These are phyloP conservation scores for Rubus idaeus DNA, from an alignment of 306 rosid genomes.

Conservation along the genomic window DNA sequence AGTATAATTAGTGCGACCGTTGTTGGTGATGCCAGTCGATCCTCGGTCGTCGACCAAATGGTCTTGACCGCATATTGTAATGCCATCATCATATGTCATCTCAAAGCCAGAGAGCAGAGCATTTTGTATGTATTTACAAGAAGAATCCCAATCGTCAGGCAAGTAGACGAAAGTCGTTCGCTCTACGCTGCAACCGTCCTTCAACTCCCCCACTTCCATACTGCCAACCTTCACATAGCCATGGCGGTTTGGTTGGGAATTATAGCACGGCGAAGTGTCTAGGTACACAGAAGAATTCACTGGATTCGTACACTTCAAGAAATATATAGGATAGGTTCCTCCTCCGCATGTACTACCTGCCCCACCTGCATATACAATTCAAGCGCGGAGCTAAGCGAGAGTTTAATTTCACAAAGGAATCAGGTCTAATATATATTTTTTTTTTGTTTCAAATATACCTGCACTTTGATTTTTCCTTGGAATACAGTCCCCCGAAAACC, in stretches of 20 bases:
- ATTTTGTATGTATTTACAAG: neutral
- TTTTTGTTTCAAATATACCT: no score
- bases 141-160: neutral
- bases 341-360: no score
- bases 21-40: no score
- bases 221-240: neutral
- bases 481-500: neutral
- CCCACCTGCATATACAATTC: no score
- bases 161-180: neutral
- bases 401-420: no score
- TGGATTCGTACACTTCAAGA: neutral
- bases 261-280: neutral
- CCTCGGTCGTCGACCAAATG: no score
- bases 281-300: neutral
- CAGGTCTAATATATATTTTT: no score
- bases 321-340: neutral
- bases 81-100: neutral
- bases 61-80: no score
- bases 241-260: neutral
- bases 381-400: no score
- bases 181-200: neutral
- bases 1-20: no score
- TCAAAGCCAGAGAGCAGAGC: no score
- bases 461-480: neutral
- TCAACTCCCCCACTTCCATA: neutral